Base-by-base conservation (phyloP, 805 yeast genomes). In the Starmerella floris region DNA sequence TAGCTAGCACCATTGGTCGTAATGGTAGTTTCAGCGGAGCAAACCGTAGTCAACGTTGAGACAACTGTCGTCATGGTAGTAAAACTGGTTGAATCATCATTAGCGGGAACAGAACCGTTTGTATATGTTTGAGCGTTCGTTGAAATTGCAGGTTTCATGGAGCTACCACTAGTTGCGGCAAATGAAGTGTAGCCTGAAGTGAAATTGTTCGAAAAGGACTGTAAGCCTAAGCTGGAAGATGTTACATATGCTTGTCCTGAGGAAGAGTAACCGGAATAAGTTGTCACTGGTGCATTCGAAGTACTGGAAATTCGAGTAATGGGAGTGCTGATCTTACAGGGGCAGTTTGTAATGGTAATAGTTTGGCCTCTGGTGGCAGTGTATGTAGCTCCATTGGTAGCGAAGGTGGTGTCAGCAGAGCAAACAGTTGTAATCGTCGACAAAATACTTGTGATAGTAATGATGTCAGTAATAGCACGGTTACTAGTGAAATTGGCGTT, bases 321-420 rank as follows among this genome's bases (percentile, higher is more conserved):
- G n/a, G n/a, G n/a, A 16, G 33, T 23, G 16, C 27, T 23, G 4
- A 40, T 26, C 3, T 40, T 41, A 31, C 45, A 40, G 8, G 51
- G 51, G 37, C 51, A 50, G 37, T 44, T 30, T 11, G 47, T 41
- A 23, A 50, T 38, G 4, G 53, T 48, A n/a, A 48, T 17, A 4
- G 47, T 42, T 21, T 46, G 33, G 13, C 43, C 40, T 11, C 25
- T 30, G 15, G 51, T 42, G 5, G 39, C 51, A 8, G 58, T 57
- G 37, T 42, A 43, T 8, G 51, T 41, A 30, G 20, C 17, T 3
- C 46, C 46, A 23, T 40, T 48, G 25, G 43, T 38, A 6, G 44
- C 44, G 28, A 41, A 25, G 1, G 48, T 39, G n/a, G 33, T 36
- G 23, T 10, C 30, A 15, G 30, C 23, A 19, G 40, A 17, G 26